phyloP scores from a whole-genome alignment of 2,329 filamentous ascomycete genomes.

The Tolypocladium paradoxum region DNA sequence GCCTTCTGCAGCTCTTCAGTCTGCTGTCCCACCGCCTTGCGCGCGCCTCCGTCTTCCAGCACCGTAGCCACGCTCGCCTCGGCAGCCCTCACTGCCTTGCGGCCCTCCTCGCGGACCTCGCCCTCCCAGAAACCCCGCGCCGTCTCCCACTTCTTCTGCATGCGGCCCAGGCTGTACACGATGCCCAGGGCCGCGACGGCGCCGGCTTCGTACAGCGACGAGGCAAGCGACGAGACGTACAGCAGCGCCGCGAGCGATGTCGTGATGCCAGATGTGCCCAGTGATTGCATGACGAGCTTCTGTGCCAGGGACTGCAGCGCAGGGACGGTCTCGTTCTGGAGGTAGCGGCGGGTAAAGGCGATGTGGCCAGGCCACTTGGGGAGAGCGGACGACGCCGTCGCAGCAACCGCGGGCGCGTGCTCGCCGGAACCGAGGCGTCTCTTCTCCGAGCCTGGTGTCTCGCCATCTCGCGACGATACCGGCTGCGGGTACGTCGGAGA shows the following conservation, averaged over 20 bases:
- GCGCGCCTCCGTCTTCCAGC: constrained; percentile 22
- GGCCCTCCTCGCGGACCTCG: constrained; percentile 55
- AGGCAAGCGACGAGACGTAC: constrained; percentile 44
- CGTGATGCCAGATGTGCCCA: constrained; percentile 59
- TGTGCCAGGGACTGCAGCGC: constrained; percentile 64
- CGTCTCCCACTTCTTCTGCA: constrained; percentile 54
- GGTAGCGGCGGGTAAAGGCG: constrained; percentile 53
- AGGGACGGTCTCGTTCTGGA: constrained; percentile 56
- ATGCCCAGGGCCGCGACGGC: constrained; percentile 51
- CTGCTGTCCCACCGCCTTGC: constrained; percentile 12
- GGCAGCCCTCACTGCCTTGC: constrained; percentile 47
- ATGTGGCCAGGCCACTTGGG: constrained; percentile 67
- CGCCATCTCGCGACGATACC: constrained; percentile 7
- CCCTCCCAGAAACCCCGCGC: constrained; percentile 52
- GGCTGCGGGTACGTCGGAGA: constrained; percentile 25
- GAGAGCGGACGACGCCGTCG: constrained; percentile 9
- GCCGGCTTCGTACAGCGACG: constrained; percentile 48
- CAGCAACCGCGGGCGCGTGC: constrained; percentile 13
- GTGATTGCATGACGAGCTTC: constrained; percentile 62
- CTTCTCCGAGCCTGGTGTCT: constrained; percentile 2
- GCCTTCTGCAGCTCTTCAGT: constrained; percentile 27
- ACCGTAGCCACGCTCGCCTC: constrained; percentile 41
- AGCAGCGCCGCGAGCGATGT: constrained; percentile 42
- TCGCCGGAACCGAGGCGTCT: constrained; percentile 14
- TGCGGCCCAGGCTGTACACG: constrained; percentile 45